A percentile compares a stretch with the other conserved stretches of the same genome.
Evolutionary conservation across 352 stramenopile species (phyloP).

Genomic region (Phytophthora macrochlamydospora): DNA sequence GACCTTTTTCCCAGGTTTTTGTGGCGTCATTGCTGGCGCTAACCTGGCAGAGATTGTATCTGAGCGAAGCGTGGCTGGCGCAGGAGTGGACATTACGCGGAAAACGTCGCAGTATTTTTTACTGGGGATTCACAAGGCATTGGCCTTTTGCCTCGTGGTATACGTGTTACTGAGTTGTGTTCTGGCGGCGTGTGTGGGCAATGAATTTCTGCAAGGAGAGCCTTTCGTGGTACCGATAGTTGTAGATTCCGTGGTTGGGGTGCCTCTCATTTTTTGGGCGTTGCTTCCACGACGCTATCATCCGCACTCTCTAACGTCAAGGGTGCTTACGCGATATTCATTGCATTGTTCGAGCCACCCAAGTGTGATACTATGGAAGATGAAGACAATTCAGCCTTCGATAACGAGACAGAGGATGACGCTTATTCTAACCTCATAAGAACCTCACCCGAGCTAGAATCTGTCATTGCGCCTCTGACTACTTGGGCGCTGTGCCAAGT

Average conservation of each 20-base stretch:
- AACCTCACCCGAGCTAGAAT: background rate
- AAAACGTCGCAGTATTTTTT: conserved; percentile 41
- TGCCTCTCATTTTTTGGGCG: conserved; percentile 47
- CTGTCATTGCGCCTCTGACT: conserved; percentile 4
- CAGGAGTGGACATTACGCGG: conserved; percentile 6
- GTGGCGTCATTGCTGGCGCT: conserved; percentile 40
- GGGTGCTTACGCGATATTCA: conserved; percentile 30
- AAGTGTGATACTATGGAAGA: background rate
- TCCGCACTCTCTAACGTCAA: conserved; percentile 58
- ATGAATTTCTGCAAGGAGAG: conserved; percentile 35
- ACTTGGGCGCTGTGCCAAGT: conserved; percentile 43
- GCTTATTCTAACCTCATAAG: background rate
- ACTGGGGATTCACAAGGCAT: conserved; percentile 47
- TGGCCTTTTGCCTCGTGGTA: conserved; percentile 38
- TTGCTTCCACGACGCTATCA: conserved; percentile 47
- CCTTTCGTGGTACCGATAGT: conserved; percentile 45
- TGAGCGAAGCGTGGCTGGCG: conserved; percentile 10
- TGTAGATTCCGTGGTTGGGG: conserved; percentile 50
- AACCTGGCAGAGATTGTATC: conserved; percentile 43
- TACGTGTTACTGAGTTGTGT: conserved; percentile 40
- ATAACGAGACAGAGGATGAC: too few relatives aligned
- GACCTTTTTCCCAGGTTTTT: conserved; percentile 53
- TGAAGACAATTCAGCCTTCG: background rate
- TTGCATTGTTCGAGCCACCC: conserved; percentile 6
- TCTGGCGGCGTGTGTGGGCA: conserved; percentile 36